These are phyloP conservation scores for Lactifluus pinguis DNA, from an alignment of 768 basidiomycete species.

Conservation along the genomic window DNA sequence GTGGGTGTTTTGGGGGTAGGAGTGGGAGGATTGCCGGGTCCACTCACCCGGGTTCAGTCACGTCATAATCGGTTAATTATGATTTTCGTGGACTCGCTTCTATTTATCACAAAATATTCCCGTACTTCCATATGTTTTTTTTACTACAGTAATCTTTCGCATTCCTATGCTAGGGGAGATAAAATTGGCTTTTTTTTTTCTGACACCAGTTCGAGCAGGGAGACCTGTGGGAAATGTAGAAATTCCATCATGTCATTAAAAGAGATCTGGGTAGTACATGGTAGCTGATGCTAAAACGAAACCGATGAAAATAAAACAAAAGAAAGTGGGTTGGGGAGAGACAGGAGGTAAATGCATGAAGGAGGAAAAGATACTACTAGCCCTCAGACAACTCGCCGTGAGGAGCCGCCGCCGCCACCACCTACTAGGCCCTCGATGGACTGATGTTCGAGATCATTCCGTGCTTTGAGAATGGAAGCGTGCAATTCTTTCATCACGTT, in stretches of 20 bases:
- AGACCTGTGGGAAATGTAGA: background rate
- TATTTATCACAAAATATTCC: too few relatives aligned
- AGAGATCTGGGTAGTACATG: conserved; percentile 16
- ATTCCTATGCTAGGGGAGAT: too few relatives aligned
- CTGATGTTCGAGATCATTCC: conserved; percentile 93
- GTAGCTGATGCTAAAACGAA: conserved; percentile 3
- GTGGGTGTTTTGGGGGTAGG: too few relatives aligned
- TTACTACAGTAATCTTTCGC: too few relatives aligned
- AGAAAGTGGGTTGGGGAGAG: background rate
- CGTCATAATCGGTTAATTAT: too few relatives aligned
- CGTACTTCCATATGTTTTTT: too few relatives aligned
- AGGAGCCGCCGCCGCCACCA: background rate
- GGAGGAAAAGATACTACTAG: background rate
- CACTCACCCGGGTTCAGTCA: too few relatives aligned
- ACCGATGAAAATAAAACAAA: background rate
- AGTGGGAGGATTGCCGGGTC: too few relatives aligned
- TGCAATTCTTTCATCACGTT: conserved; percentile 98
- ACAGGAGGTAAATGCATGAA: background rate
- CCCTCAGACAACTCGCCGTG: conserved; percentile 40
- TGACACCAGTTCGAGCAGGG: too few relatives aligned
- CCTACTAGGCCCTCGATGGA: conserved; percentile 86
- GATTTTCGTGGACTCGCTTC: too few relatives aligned
- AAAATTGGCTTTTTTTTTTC: too few relatives aligned
- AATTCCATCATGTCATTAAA: conserved; percentile 13
- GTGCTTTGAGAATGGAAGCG: conserved; percentile 81